Evolutionary conservation across 495 filamentous ascomycete genomes (phyloP), one percentile per base, ranked within the genome.

Genomic region (Podospora pseudocomata): DNA sequence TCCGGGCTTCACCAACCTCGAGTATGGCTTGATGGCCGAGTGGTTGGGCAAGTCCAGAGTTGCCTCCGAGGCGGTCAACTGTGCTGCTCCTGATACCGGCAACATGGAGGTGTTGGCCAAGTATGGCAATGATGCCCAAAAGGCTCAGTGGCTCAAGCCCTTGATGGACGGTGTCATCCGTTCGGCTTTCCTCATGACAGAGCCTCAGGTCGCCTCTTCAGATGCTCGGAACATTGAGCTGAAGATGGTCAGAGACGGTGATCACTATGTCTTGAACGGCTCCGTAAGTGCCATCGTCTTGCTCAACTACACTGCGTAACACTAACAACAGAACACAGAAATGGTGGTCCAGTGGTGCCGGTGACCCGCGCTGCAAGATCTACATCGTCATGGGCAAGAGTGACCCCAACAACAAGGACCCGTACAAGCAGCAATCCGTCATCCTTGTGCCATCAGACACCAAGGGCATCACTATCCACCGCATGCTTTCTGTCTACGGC

Each of bases 31-130:
- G 77, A 97, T 97, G 90, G 93, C 93, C 26, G 94, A 96, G 79
- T 88, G 90, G 75, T 81, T 97, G 74, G 94, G 93, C 66, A 92
- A 87, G 81, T 93, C 90, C 63, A 82, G 87, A 73, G 76, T 87
- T 65, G 93, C 91, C 56, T 91, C 90, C 5, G 93, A 97, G 83
- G 93, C 94, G 11, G 92, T 91, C 70, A 97, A 97, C 77, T 96
- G 92, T 75, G 86, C 93, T 30, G 93, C 93, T 15, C 93, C 93
- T 5, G 93, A 97, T 77, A 97, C 93, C 0, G 93, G 93, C 7
- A 97, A 97, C 77, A 97, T 97, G 93, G 93, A 97, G 75, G 92
- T 97, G 39, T 77, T 97, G 64, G 93, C 94, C 73, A 96, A 95
- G 80, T 97, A 97, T 75, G 94, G 91, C 20, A 94, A 90, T 68